Evolutionary conservation across 2,329 filamentous ascomycete genomes (phyloP).

Genomic region (Cladosporium austrohemisphaericum): DNA sequence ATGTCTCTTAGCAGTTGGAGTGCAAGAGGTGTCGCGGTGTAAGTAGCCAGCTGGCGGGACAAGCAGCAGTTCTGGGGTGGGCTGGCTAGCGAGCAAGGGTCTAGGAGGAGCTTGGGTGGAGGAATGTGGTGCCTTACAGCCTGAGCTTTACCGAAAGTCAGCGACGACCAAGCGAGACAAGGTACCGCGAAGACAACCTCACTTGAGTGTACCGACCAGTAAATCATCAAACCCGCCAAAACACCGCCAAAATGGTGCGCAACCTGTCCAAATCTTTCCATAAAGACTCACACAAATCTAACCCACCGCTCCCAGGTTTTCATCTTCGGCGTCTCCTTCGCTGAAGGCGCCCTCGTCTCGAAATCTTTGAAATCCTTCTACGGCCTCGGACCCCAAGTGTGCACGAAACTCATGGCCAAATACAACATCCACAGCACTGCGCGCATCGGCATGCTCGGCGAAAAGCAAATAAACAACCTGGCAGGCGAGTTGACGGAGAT

Average conservation of each 20-base stretch:
- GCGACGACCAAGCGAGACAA: too few relatives aligned
- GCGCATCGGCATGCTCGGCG: conserved; percentile 69
- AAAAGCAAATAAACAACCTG: conserved; percentile 74
- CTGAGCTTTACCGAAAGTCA: neutral
- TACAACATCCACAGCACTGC: conserved; percentile 82
- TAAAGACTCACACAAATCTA: neutral
- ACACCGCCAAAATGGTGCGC: conserved; percentile 13
- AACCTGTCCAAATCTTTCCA: neutral
- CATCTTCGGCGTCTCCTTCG: conserved; percentile 82
- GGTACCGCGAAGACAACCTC: too few relatives aligned
- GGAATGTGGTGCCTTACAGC: neutral
- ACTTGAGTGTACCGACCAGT: neutral
- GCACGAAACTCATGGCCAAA: conserved; percentile 76
- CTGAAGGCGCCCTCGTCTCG: conserved; percentile 70
- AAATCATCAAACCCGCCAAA: neutral
- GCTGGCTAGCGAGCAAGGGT: too few relatives aligned
- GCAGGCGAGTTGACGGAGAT: conserved; percentile 83
- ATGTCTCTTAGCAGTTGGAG: conserved; percentile 5
- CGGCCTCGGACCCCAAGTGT: conserved; percentile 69
- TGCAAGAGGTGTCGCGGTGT: conserved; percentile 4
- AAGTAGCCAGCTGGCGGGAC: too few relatives aligned
- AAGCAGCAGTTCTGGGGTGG: too few relatives aligned
- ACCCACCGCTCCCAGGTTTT: conserved; percentile 43
- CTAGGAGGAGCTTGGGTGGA: too few relatives aligned
- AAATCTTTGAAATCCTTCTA: conserved; percentile 78